These are phyloP conservation scores for Achaetomiella virescens DNA, from an alignment of 495 filamentous ascomycete species.

Conservation along the genomic window DNA sequence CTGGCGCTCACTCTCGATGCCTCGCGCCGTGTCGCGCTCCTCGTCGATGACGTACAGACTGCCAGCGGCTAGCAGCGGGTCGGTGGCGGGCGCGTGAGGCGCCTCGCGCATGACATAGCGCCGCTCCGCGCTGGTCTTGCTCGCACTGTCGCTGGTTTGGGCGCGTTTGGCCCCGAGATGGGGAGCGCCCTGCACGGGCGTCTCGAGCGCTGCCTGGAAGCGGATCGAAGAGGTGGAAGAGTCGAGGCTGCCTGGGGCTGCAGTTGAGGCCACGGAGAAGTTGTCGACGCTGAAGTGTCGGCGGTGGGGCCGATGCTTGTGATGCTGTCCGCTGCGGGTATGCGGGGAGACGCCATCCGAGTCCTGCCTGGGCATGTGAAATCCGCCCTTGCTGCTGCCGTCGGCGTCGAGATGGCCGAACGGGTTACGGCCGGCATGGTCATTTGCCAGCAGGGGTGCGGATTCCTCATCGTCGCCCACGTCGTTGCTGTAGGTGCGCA, in stretches of 20 bases:
- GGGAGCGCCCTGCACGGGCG: background rate
- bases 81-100: slow-evolving; percentile 25
- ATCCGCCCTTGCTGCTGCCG: background rate
- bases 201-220: slow-evolving; percentile 26
- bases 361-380: background rate
- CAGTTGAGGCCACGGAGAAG: slow-evolving; percentile 21
- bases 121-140: slow-evolving; percentile 12
- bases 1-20: background rate
- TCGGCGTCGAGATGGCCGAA: background rate
- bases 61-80: slow-evolving; percentile 26
- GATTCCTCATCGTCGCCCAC: slow-evolving; percentile 20
- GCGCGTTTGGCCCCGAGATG: background rate
- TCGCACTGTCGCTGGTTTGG: background rate
- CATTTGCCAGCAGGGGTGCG: slow-evolving; percentile 18
- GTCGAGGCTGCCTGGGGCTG: slow-evolving; percentile 14
- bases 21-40: slow-evolving; percentile 4
- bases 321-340: background rate
- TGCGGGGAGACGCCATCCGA: slow-evolving; percentile 6
- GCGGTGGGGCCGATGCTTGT: slow-evolving; percentile 13
- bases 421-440: background rate
- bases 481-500: background rate
- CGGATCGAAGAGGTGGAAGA: slow-evolving; percentile 15
- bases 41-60: slow-evolving; percentile 28
- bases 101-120: slow-evolving; percentile 28
- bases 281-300: slow-evolving; percentile 30